Percentiles rank a stretch among this genome's conserved stretches.
Evolutionary conservation across 176 grass and related monocot genomes (phyloP).

Genomic region (Triticum dicoccoides): DNA sequence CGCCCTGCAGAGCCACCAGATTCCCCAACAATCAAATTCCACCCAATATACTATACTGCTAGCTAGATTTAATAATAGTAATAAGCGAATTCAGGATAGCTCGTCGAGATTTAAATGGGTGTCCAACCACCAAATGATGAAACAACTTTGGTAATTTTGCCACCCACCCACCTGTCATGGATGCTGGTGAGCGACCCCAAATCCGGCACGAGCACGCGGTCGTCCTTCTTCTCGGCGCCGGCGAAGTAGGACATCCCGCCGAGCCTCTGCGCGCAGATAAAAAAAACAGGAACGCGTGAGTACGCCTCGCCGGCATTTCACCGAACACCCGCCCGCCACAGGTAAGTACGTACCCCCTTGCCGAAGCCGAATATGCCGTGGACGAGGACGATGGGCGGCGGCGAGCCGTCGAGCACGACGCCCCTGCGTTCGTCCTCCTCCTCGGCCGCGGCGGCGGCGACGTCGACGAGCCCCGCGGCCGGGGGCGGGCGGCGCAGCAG

Average conservation of each 20-base stretch:
- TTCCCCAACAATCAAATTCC: not conserved
- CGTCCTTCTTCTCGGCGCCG: conserved; percentile 97
- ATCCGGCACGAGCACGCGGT: conserved; percentile 94
- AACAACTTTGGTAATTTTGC: not conserved
- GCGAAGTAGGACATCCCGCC: conserved; percentile 93
- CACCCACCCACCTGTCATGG: conserved; percentile 73
- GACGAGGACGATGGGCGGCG: conserved; percentile 89
- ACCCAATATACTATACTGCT: not conserved
- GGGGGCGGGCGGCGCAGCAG: conserved; percentile 39
- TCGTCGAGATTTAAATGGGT: conserved; percentile 1
- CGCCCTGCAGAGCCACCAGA: conserved; percentile 54
- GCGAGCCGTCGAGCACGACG: conserved; percentile 58
- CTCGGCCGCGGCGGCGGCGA: conserved; percentile 28
- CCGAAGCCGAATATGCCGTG: conserved; percentile 99
- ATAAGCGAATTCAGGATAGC: conserved; percentile 1
- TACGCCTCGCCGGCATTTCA: conserved; percentile 27
- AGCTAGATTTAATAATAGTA: too few relatives aligned
- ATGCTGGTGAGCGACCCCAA: conserved; percentile 97
- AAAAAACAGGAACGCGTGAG: not conserved
- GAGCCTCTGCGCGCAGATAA: conserved; percentile 58
- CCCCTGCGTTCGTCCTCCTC: conserved; percentile 34
- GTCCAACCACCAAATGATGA: not conserved
- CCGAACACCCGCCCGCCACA: conserved; percentile 7
- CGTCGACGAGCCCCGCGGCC: conserved; percentile 36
- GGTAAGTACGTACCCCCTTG: conserved; percentile 59